Base-by-base conservation (phyloP, 805 yeast species). In the Pichia rugopelliculosa region DNA sequence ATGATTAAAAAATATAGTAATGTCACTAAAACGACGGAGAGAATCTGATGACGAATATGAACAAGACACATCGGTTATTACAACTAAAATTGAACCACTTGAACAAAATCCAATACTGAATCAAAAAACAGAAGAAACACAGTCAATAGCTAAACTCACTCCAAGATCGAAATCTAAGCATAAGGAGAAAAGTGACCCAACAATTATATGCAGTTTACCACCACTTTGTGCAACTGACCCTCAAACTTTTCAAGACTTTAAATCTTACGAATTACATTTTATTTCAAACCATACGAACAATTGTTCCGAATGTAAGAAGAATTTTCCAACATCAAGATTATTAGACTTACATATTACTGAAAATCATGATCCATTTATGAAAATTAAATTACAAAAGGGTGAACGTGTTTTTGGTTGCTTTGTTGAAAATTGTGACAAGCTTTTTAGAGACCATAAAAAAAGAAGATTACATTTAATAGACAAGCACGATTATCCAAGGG, bases 321-420 rank as follows among this genome's bases (percentile, higher is more conserved):
- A 58, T 49, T 73, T 78, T 48, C 80, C 81, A 0, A 65, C 68
- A n/a, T 63, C 67, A 11, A 56, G 50, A 36, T 53, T 73, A 8
- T 60, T 79, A 20, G 67, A 69, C 5, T 53, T 79, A 15, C 85
- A 79, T 53, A 67, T 78, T 1, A 66, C 68, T 23, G 84, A 79
- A 52, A 62, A 65, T 47, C 84, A 80, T 54, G 74, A 76, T 56
- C 77, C 82, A 3, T 71, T 78, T 39, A 55, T 61, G 5, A 51
- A 52, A 20, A 65, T 71, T 3, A 55, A 60, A 41, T 56, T 60
- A 41, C 73, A 69, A 24, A 53, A 60, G 11, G 79, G 78, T 0
- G 71, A 64, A 13, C 46, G 50, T 0, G 68, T 68, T 12, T 75
- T 62, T 47, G 59, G 56, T 26, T 79, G 85, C 50, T 71, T 77